Base-by-base conservation (phyloP, 805 yeast species). In the Pichia rugopelliculosa region DNA sequence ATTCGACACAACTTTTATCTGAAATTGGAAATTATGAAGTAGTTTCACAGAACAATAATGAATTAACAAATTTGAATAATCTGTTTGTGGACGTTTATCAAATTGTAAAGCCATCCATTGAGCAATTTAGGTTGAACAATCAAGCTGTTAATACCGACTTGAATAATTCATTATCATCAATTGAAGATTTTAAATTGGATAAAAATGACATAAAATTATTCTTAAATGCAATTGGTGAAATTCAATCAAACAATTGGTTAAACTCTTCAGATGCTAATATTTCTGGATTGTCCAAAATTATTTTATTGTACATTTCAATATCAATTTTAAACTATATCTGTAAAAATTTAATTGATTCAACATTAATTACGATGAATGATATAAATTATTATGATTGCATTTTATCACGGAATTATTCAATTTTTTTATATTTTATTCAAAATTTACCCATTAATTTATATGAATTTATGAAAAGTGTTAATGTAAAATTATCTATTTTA, bases 361-460 rank as follows among this genome's bases (percentile, higher is more conserved):
- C 82, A 2, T 51, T 74, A 5, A 73, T 76, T 9, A 53, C 76
- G 13, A 50, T 62, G 21, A 70, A 69, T 37, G 75, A 73, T 51
- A 53, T 76, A n/a, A 61, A 61, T 27, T 79, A 77, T 56, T 78
- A 74, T 69, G 75, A 76, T 24, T 44, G 60, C 1, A 57, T 70
- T 0, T 54, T 66, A 12, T 68, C 73, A 5, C 58, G 58, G 2
- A 52, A 58, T 18, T 64, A 68, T 25, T 49, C 64, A 17, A 42
- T 59, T 3, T 18, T 46, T 8, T 27, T 73, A 1, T 74, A 74
- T 49, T 54, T 72, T 1, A 20, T 74, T 9, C 82, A 74, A 56
- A 65, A 64, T 0, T 51, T 66, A 8, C 75, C 74, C 7, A 18
- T 38, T 3, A 60, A 64, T n/a, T 9, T 56, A 0, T 42, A 36